phyloP scores from a whole-genome alignment of 2,329 filamentous ascomycete genomes.

The Phyllosticta ampelicida region DNA sequence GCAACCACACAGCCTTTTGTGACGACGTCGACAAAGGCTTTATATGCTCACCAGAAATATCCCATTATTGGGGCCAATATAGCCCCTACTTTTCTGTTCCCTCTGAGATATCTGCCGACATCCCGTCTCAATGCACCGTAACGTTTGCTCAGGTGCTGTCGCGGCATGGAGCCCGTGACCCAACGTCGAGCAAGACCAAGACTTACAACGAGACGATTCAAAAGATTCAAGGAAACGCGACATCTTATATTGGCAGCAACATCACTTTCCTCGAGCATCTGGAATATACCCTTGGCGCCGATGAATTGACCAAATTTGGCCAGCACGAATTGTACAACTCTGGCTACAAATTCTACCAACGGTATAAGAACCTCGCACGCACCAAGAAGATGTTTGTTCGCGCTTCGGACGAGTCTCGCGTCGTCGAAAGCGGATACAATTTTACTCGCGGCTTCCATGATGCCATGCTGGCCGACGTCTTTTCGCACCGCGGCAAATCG shows the following conservation, averaged over 20 bases:
- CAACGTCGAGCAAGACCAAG: constrained; percentile 56
- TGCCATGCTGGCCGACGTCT: constrained; percentile 18
- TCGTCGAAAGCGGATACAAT: constrained; percentile 62
- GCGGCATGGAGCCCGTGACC: constrained; percentile 75
- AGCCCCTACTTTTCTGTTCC: constrained; percentile 71
- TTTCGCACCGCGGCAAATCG: background rate
- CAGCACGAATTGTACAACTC: constrained; percentile 61
- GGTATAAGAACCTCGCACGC: constrained; percentile 55
- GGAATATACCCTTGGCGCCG: constrained; percentile 57
- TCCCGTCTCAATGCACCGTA: constrained; percentile 59
- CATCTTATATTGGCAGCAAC: constrained; percentile 48
- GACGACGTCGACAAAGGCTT: constrained; percentile 48
- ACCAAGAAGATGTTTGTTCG: constrained; percentile 57
- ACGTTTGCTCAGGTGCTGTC: constrained; percentile 76
- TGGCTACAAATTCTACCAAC: constrained; percentile 62
- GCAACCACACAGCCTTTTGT: constrained; percentile 29
- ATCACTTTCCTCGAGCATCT: constrained; percentile 59
- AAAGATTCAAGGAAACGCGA: constrained; percentile 50
- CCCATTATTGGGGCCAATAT: constrained; percentile 76
- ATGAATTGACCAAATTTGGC: constrained; percentile 59
- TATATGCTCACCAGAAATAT: constrained; percentile 50
- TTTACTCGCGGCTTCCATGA: constrained; percentile 62
- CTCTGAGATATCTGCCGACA: constrained; percentile 48
- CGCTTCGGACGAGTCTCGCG: constrained; percentile 57
- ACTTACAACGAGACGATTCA: constrained; percentile 54